Evolutionary conservation across 1,284 basidiomycete species (phyloP).

Genomic region (Peniophora sp.): DNA sequence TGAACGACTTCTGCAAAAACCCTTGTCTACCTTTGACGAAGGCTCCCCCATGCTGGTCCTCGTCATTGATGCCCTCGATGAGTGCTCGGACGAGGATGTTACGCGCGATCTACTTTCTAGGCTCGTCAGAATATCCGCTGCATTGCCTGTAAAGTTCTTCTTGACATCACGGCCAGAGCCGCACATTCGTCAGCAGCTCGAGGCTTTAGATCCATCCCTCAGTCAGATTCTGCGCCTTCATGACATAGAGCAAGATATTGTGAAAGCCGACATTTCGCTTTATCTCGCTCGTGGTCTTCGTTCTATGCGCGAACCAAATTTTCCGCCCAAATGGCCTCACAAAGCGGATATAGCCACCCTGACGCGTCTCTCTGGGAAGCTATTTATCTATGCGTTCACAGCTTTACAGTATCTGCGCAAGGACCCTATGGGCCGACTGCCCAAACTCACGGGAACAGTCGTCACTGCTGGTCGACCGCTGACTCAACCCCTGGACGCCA

Average conservation of each 20-base stretch:
- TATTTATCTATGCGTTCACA: constrained; percentile 2
- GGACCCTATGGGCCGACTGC: not conserved
- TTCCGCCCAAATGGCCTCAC: not conserved
- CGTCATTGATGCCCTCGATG: not conserved
- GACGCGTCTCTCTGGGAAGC: not conserved
- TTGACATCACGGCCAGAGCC: not conserved
- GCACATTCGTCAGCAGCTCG: not conserved
- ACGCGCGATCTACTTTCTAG: not conserved
- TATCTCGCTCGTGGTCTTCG: not conserved
- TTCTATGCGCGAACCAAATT: not conserved
- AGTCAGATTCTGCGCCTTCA: not conserved
- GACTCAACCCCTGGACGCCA: not conserved
- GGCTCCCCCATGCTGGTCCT: not conserved
- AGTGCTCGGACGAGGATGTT: not conserved
- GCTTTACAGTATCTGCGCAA: not conserved
- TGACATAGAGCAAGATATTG: not conserved
- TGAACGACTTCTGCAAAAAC: not conserved
- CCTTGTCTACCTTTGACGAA: not conserved
- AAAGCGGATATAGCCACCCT: not conserved
- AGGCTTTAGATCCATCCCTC: not conserved
- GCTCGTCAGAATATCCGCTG: not conserved
- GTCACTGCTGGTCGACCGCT: not conserved
- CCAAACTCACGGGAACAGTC: not conserved
- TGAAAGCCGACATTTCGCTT: not conserved
- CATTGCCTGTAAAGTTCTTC: not conserved